phyloP scores from a whole-genome alignment of 164 flowering plant species.

The Sextonia rubra region DNA sequence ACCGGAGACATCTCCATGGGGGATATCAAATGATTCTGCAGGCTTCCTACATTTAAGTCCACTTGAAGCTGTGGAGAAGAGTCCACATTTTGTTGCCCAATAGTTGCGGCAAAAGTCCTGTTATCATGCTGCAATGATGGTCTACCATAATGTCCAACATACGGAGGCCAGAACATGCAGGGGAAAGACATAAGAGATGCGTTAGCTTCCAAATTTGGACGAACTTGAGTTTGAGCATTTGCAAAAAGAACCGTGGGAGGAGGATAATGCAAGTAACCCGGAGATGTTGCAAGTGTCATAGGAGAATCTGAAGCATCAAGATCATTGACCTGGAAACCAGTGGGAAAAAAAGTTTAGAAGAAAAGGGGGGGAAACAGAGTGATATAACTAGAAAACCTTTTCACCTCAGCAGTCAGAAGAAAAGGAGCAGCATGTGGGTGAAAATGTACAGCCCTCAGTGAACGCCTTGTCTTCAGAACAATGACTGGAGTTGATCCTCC shows the following conservation, averaged over 20 bases:
- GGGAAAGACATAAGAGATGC: conserved; percentile 54
- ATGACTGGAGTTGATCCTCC: conserved; percentile 64
- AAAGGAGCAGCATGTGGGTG: conserved; percentile 91
- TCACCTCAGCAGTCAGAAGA: conserved; percentile 90
- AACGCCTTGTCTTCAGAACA: conserved; percentile 78
- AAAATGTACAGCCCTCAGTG: conserved; percentile 97
- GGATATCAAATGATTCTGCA: conserved; percentile 52
- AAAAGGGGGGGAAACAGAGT: not conserved
- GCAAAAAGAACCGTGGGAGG: conserved; percentile 78
- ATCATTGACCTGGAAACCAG: conserved; percentile 70
- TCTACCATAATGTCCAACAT: conserved; percentile 45
- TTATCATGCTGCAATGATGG: conserved; percentile 32
- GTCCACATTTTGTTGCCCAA: conserved; percentile 36
- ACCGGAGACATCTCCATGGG: conserved; percentile 39
- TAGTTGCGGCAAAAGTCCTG: conserved; percentile 26
- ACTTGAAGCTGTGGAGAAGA: conserved; percentile 52
- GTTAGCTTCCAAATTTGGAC: conserved; percentile 36
- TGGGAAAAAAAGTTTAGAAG: conserved; percentile 12
- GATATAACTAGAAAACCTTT: not conserved
- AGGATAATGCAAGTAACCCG: conserved; percentile 75
- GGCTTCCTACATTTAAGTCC: conserved; percentile 51
- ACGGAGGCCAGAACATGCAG: conserved; percentile 55
- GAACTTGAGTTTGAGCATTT: conserved; percentile 46
- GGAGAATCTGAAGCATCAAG: conserved; percentile 82
- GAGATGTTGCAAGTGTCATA: conserved; percentile 79